phyloP scores from a whole-genome alignment of 2,329 filamentous ascomycete genomes.

The Colletotrichum sp. region DNA sequence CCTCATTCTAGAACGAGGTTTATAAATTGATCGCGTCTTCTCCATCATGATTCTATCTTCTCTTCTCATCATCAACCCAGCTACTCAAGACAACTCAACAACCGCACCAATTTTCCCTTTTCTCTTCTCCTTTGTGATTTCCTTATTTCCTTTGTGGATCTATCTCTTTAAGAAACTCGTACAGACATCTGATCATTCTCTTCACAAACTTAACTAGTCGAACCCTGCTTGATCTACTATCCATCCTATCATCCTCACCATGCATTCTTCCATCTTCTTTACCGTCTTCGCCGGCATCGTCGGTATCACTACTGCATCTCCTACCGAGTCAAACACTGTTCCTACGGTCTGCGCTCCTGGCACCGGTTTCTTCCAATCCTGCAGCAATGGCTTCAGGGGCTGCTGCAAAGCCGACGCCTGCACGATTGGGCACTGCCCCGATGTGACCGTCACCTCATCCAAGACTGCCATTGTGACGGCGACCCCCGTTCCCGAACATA shows the following conservation, averaged over 20 bases:
- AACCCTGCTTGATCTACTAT: neutral
- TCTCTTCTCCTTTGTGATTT: neutral
- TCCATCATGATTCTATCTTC: neutral
- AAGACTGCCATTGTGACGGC: neutral
- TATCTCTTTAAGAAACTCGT: neutral
- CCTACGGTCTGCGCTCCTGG: constrained; percentile 10
- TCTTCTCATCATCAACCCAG: neutral
- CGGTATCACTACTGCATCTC: neutral
- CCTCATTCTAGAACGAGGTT: neutral
- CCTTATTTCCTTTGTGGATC: constrained; percentile 17
- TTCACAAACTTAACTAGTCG: neutral
- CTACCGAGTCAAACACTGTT: neutral
- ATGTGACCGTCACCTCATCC: neutral
- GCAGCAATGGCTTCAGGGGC: constrained; percentile 17
- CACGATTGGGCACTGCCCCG: neutral
- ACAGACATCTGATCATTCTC: neutral
- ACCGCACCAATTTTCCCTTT: neutral
- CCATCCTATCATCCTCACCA: neutral
- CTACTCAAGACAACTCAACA: neutral
- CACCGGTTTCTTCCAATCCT: constrained; percentile 15
- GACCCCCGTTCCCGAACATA: neutral
- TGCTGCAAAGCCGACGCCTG: constrained; percentile 16
- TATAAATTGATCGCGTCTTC: constrained; percentile 3
- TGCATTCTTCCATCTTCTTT: constrained; percentile 13
- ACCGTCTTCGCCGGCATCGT: neutral